Conservation (phyloP, 176 grass and related monocot genomes). For the Puccinellia tenuiflora region DNA sequence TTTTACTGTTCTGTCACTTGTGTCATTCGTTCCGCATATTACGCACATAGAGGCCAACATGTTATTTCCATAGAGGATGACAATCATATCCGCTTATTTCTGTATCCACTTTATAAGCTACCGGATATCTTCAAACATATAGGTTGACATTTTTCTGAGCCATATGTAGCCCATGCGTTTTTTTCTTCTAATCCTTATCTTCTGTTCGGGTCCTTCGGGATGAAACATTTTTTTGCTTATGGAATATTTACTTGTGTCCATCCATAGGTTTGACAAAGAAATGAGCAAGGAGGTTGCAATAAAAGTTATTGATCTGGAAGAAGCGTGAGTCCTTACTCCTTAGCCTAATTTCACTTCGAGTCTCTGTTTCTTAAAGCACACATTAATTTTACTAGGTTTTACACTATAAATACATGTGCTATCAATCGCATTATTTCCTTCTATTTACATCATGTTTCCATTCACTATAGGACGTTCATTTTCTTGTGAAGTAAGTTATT, state of each 20-base stretch:
- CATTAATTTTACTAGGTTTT: constrained; percentile 7
- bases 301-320: constrained; percentile 98
- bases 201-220: neutral
- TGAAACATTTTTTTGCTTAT: constrained; percentile 1
- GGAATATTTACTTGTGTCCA: neutral
- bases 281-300: constrained; percentile 90
- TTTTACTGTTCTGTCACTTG: neutral
- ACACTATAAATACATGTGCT: neutral
- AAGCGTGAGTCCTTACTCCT: constrained; percentile 77
- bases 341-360: constrained; percentile 8
- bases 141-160: neutral
- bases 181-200: neutral
- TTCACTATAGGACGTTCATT: neutral
- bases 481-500: constrained; percentile 5
- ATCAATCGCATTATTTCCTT: neutral
- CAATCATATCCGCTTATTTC: neutral
- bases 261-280: constrained; percentile 86
- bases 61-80: neutral
- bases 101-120: constrained; percentile 1
- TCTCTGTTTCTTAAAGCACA: neutral
- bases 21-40: constrained; percentile 2
- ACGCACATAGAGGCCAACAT: neutral
- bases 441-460: constrained; percentile 3
- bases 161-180: constrained; percentile 2
- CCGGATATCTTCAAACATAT: neutral